Evolutionary conservation across 1,284 basidiomycete genomes (phyloP), one percentile per base, ranked within the genome.

Genomic region (Macrocystidia cucumis): DNA sequence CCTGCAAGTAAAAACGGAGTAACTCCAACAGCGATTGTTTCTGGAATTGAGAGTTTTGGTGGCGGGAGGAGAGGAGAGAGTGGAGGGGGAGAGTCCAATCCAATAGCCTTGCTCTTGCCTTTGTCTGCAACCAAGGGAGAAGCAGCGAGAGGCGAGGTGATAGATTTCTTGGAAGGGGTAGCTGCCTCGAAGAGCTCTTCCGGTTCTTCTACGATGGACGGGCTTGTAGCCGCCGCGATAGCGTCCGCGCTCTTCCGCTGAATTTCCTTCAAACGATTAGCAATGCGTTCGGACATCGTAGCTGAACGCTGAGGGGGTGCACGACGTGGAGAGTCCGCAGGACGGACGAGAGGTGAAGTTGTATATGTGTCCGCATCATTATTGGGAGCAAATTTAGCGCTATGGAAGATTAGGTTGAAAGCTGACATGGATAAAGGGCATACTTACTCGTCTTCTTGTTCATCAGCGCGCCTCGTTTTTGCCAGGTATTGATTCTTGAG

Each of bases 381-480:
- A 48, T 70, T 77, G 1, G 89, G 89, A 3, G 88, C 86, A 49
- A 92, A 92, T 51, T 87, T 88, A 31, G 75, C 85, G 54, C 89
- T 87, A 40, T 7, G 16, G 35, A 35, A 33, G 34, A 19, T 13
- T 29, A 22, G 29, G 28, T 27, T 6, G 20, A 27, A 29, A 11
- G n/a, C 29, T 21, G 13, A 19, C 32, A 34, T 23, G 23, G 29
- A 34, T 16, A 30, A 29, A 27, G 21, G 14, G 3, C 4, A 23
- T 12, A 63, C 84, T 52, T 59, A 92, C 89, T 92, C 89, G 55
- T 93, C 90, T 52, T 91, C 89, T 18, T 83, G 80, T 52, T 93
- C 90, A 46, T 93, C 90, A 3, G 89, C 89, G 23, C 73, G 70
- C 34, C 86, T 74, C 0, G 74, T 78, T 59, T 91, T 92, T 20